phyloP scores from a whole-genome alignment of 2,329 filamentous ascomycete genomes.

The Lasiodiplodia sp. region DNA sequence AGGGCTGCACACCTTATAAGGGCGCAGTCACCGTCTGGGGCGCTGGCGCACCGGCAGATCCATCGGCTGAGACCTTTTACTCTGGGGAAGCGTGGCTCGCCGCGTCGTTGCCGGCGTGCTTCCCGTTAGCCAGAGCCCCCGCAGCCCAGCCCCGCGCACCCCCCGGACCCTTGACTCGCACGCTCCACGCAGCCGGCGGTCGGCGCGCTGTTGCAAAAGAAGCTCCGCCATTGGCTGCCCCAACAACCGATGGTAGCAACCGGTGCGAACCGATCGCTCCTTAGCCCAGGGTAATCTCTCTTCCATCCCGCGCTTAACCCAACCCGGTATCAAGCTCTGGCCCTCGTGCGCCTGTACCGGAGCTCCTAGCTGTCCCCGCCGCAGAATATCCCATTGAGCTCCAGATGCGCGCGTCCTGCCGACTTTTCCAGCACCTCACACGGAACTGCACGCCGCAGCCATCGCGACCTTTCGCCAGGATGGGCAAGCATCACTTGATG shows the following conservation, averaged over 20 bases:
- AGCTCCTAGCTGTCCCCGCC: neutral
- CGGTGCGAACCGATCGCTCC: neutral
- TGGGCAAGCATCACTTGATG: slow-evolving; percentile 86
- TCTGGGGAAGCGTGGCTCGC: slow-evolving; percentile 11
- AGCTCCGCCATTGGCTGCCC: neutral
- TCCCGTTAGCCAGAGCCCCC: slow-evolving; percentile 19
- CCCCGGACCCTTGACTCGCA: slow-evolving; percentile 1
- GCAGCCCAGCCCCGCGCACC: slow-evolving; percentile 21
- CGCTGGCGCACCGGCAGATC: slow-evolving; percentile 26
- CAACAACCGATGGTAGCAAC: slow-evolving; percentile 29
- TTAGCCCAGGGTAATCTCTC: slow-evolving; percentile 26
- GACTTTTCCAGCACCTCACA: slow-evolving; percentile 7
- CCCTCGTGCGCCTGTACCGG: slow-evolving; percentile 12
- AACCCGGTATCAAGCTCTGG: slow-evolving; percentile 21
- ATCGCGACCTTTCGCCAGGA: slow-evolving; percentile 44
- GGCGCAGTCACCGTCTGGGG: neutral
- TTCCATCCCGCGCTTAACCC: slow-evolving; percentile 10
- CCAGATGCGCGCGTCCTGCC: slow-evolving; percentile 24
- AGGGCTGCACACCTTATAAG: slow-evolving; percentile 15
- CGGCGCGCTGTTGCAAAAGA: slow-evolving; percentile 19
- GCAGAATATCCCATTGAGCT: slow-evolving; percentile 5
- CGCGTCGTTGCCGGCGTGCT: slow-evolving; percentile 19
- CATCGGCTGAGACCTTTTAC: slow-evolving; percentile 25
- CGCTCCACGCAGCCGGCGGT: neutral
- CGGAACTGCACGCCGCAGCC: neutral